Evolutionary conservation across 345 rosid genomes (phyloP), one percentile per base, ranked within the genome.

Genomic region (Eucalyptus brandiana): DNA sequence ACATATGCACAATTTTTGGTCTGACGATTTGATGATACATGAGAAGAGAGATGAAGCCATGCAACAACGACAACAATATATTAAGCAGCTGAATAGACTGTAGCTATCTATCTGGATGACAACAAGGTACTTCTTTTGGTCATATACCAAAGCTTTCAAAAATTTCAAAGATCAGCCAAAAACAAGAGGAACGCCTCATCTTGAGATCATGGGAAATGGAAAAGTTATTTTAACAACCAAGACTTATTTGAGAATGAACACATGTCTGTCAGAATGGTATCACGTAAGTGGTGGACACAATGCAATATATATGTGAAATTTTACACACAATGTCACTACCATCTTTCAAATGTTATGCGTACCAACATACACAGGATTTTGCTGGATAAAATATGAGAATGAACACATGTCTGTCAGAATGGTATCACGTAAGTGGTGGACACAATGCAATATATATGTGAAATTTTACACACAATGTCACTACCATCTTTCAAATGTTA

Each of bases 281-380:
- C 67, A 60, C n/a, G 0, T 60, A 28, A 60, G 67, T 26, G 67
- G 1, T 60, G 32, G 67, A 28, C n/a, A 56, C 19, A 65, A n/a
- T 51, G 54, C 54, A 51, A 51, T 51, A 58, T 58, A 24, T 23
- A 26, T 24, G 30, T 26, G 28, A 10, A 23, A 26, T 58, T 23
- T 58, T 58, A 11, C 28, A 9, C 65, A 58, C 65, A 58, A 51
- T 51, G 54, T 51, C 54, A 17, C 21, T 0, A 51, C 8, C 54
- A 17, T 51, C 8, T 0, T 17, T 51, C 21, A 51, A 6, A 51
- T 51, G 0, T 17, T 17, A 50, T 50, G 53, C 13, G 0, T 24
- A 24, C 26, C 0, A 0, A 9, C 28, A 8, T n/a, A n/a, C 60
- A 56, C 26, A 56, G 12, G 24, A 19, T 56, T 56, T 23, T 56